These are phyloP conservation scores for Rhododendron mucronatum DNA, from an alignment of 148 eudicot genomes.

Conservation along the genomic window DNA sequence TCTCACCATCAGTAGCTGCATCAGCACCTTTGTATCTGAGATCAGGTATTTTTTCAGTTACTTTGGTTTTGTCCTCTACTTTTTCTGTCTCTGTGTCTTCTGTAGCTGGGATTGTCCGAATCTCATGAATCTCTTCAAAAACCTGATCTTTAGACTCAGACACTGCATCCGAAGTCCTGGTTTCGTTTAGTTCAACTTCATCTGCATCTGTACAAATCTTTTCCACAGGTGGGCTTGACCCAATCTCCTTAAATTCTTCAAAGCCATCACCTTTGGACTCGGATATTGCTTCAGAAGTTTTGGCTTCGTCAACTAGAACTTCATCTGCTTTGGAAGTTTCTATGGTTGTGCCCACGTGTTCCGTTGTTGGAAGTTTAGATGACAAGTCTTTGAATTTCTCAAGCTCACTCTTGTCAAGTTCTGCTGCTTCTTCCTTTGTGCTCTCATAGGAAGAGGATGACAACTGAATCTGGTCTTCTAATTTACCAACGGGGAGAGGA, in stretches of 20 bases:
- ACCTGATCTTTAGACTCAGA: no score
- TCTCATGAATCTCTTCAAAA: no score
- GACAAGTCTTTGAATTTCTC: background rate
- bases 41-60: background rate
- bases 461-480: background rate
- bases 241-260: conserved; percentile 8
- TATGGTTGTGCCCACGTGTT: background rate
- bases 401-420: background rate
- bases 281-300: conserved; percentile 1
- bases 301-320: conserved; percentile 16
- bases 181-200: background rate
- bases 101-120: background rate
- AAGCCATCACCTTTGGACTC: background rate
- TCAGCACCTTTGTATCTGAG: background rate
- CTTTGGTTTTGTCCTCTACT: background rate
- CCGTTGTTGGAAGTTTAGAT: background rate
- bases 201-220: background rate
- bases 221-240: background rate
- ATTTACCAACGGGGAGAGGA: background rate
- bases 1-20: background rate
- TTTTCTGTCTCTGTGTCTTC: conserved; percentile 3
- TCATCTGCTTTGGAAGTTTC: background rate
- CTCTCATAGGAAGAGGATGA: conserved; percentile 2
- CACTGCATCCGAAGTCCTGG: background rate
- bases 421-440: background rate